phyloP scores from a whole-genome alignment of 371 early-diverging fungal genomes.

The Apophysomyces elegans region DNA sequence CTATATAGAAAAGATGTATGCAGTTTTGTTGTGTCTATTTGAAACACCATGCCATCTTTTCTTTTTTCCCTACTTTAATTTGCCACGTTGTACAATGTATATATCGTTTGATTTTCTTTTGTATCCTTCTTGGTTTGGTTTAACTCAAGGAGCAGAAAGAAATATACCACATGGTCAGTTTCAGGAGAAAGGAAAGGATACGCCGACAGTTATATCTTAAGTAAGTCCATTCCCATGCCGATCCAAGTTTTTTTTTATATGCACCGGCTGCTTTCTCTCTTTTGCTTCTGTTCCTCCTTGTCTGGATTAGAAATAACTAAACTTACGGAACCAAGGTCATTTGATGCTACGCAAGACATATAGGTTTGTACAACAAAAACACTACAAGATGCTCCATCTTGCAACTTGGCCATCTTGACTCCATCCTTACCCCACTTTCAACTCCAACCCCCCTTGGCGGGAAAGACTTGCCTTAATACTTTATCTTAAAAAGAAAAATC shows the following conservation, averaged over 20 bases:
- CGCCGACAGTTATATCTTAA: not conserved
- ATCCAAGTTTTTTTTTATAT: slow-evolving; percentile 9
- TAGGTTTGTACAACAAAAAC: slow-evolving; percentile 4
- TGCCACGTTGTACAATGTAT: slow-evolving; percentile 8
- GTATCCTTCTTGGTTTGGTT: not conserved
- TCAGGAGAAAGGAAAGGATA: slow-evolving; percentile 6
- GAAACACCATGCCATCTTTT: slow-evolving; percentile 9
- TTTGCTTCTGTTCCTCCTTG: not conserved
- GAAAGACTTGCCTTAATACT: not conserved
- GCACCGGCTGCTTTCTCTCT: not conserved
- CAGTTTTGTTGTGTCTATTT: slow-evolving; percentile 1
- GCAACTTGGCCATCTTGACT: not conserved
- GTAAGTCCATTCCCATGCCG: slow-evolving; percentile 7
- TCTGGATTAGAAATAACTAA: slow-evolving; percentile 2
- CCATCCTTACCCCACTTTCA: not conserved
- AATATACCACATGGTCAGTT: slow-evolving; percentile 6
- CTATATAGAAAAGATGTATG: not conserved
- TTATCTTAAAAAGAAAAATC: too few relatives aligned
- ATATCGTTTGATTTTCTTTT: slow-evolving; percentile 3
- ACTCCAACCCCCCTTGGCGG: not conserved
- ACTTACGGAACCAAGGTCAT: not conserved
- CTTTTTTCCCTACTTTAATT: slow-evolving; percentile 5
- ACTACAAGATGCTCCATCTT: not conserved
- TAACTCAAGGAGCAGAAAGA: not conserved
- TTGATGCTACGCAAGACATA: slow-evolving; percentile 11